Conservation (phyloP, 352 stramenopile genomes). For the Globisporangium nodosum region DNA sequence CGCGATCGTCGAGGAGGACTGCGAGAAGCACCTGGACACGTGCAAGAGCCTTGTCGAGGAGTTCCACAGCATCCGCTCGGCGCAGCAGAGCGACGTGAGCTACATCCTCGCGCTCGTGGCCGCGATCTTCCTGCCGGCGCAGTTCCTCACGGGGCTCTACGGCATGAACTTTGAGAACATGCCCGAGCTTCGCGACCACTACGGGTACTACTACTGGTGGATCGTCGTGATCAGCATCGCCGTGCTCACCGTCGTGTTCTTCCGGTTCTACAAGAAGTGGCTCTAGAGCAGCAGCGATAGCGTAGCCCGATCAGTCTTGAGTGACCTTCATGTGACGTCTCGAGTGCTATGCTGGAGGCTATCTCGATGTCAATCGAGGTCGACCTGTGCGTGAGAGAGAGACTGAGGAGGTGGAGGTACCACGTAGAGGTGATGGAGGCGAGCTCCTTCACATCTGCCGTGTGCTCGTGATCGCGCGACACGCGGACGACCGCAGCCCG, state of each 20-base stretch:
- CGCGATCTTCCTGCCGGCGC: conserved; percentile 74
- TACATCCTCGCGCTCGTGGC: conserved; percentile 80
- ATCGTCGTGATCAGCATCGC: conserved; percentile 43
- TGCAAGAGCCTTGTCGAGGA: conserved; percentile 65
- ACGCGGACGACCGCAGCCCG: too few species aligned
- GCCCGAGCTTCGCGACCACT: conserved; percentile 68
- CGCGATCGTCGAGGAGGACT: conserved; percentile 73
- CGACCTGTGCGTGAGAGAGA: too few species aligned
- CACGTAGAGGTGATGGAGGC: too few species aligned
- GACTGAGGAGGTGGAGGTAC: too few species aligned
- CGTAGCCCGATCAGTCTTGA: too few species aligned
- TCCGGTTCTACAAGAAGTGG: conserved; percentile 79
- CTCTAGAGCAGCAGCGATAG: conserved; percentile 19
- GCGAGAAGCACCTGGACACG: conserved; percentile 69
- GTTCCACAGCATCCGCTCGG: conserved; percentile 54
- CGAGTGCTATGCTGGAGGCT: too few species aligned
- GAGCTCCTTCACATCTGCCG: too few species aligned
- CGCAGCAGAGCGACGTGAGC: conserved; percentile 69
- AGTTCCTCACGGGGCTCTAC: conserved; percentile 86
- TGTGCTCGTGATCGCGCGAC: too few species aligned
- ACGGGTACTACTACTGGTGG: conserved; percentile 85
- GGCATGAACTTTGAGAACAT: conserved; percentile 90
- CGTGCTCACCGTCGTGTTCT: conserved; percentile 37
- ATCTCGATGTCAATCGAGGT: too few species aligned
- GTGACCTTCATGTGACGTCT: too few species aligned